A percentile compares a stretch with the other conserved stretches of the same genome.
phyloP scores from a whole-genome alignment of 441 rosid species.

The Aquilaria agallochum region DNA sequence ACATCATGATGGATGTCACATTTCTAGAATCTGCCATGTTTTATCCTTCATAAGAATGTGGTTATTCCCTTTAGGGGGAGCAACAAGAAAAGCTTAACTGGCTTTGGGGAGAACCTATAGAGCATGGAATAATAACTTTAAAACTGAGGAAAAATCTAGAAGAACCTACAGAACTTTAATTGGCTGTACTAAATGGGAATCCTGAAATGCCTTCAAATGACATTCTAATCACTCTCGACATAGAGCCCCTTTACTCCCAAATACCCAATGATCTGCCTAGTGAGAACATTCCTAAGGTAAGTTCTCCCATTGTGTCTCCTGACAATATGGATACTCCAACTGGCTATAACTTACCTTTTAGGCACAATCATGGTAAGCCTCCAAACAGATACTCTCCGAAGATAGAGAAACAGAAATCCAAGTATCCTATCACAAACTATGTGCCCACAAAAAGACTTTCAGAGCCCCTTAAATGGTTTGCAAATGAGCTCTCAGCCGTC shows the following conservation, averaged over 20 bases:
- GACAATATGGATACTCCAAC: neutral
- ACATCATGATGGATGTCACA: neutral
- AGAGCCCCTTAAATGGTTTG: neutral
- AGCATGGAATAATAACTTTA: no score
- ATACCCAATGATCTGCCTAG: neutral
- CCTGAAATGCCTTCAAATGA: no score
- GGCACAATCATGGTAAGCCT: neutral
- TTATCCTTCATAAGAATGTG: neutral
- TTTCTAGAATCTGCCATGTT: neutral
- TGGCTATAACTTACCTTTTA: constrained; percentile 5
- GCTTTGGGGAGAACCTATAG: no score
- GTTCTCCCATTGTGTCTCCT: neutral
- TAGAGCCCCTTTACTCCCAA: no score
- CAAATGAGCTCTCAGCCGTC: neutral
- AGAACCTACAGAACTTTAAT: no score
- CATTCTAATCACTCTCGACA: neutral
- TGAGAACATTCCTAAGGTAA: neutral
- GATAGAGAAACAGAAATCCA: neutral
- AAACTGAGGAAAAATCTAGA: no score
- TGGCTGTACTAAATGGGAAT: no score
- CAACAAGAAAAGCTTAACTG: no score
- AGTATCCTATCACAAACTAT: constrained; percentile 4
- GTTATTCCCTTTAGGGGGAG: neutral
- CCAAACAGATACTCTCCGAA: neutral
- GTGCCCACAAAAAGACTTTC: neutral